A percentile compares a stretch with the other conserved stretches of the same genome.
Conservation (phyloP, 257 asterid species). For the Solanum raphanifolium region DNA sequence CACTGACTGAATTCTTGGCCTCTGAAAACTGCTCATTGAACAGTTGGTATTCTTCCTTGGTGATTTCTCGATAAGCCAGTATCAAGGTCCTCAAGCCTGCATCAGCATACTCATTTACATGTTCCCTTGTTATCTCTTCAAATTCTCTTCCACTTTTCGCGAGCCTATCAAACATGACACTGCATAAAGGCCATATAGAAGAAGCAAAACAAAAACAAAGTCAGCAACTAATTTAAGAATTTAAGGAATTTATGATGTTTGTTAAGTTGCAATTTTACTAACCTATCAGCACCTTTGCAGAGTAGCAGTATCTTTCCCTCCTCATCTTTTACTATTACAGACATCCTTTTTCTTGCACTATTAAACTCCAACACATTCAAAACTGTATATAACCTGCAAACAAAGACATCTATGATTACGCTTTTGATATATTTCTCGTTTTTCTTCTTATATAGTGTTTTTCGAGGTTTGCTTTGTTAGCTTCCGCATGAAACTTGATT, state of each 20-base stretch:
- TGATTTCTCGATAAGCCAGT: constrained; percentile 73
- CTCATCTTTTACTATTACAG: constrained; percentile 69
- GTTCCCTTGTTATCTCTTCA: constrained; percentile 61
- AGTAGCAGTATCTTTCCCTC: constrained; percentile 68
- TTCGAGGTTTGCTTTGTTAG: neutral
- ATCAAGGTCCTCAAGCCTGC: constrained; percentile 90
- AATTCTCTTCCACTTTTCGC: constrained; percentile 39
- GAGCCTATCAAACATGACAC: constrained; percentile 85
- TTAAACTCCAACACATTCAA: constrained; percentile 68
- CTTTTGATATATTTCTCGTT: neutral
- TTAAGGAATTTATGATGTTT: neutral
- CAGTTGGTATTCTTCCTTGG: constrained; percentile 45
- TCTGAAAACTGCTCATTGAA: constrained; percentile 43
- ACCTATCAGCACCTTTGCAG: constrained; percentile 96
- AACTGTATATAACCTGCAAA: constrained; percentile 63
- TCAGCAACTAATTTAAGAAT: neutral
- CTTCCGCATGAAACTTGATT: neutral
- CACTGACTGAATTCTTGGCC: constrained; percentile 66
- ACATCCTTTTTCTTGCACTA: constrained; percentile 87
- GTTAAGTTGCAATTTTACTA: constrained; percentile 13
- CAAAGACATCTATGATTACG: neutral
- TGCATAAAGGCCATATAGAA: constrained; percentile 9
- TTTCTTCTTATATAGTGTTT: neutral
- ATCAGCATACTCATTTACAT: constrained; percentile 72
- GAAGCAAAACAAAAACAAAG: neutral